Conservation (phyloP, 2,329 filamentous ascomycete genomes). For the Dactylellina cionopaga region DNA sequence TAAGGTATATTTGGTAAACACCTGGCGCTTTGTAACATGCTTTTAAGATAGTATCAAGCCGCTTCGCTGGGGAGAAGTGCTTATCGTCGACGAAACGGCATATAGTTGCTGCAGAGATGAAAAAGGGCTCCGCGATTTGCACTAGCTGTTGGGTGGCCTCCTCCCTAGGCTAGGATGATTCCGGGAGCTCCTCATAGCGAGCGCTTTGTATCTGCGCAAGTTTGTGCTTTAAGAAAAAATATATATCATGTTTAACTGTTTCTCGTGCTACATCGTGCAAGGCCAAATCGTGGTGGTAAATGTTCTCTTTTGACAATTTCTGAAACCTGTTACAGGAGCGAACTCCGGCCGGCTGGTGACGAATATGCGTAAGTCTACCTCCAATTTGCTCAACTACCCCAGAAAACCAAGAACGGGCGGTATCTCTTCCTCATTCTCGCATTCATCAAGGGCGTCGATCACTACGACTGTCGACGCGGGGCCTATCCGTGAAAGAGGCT, state of each 20-base stretch:
- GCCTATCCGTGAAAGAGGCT: constrained; percentile 6
- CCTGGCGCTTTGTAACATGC: neutral
- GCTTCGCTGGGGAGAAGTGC: neutral
- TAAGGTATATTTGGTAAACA: constrained; percentile 14
- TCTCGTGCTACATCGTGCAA: constrained; percentile 8
- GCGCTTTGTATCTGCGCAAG: neutral
- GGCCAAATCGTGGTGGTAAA: constrained; percentile 16
- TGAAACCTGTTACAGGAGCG: neutral
- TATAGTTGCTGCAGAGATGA: constrained; percentile 36
- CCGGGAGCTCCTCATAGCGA: neutral
- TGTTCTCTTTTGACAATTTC: neutral
- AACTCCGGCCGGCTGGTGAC: constrained; percentile 26
- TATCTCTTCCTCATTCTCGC: constrained; percentile 17
- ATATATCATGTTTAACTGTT: constrained; percentile 11
- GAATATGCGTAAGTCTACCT: constrained; percentile 27
- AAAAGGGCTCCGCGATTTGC: constrained; percentile 6
- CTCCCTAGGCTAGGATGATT: neutral
- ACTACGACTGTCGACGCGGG: constrained; percentile 4
- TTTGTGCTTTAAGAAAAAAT: neutral
- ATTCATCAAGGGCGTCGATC: constrained; percentile 42
- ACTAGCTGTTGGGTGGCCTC: constrained; percentile 7
- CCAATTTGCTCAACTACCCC: constrained; percentile 15
- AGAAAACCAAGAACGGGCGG: constrained; percentile 2
- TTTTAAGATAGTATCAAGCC: neutral
- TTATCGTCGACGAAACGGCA: constrained; percentile 17